These are phyloP conservation scores for Edaphochlamys debaryana DNA, from an alignment of 139 green algal species.

Conservation along the genomic window DNA sequence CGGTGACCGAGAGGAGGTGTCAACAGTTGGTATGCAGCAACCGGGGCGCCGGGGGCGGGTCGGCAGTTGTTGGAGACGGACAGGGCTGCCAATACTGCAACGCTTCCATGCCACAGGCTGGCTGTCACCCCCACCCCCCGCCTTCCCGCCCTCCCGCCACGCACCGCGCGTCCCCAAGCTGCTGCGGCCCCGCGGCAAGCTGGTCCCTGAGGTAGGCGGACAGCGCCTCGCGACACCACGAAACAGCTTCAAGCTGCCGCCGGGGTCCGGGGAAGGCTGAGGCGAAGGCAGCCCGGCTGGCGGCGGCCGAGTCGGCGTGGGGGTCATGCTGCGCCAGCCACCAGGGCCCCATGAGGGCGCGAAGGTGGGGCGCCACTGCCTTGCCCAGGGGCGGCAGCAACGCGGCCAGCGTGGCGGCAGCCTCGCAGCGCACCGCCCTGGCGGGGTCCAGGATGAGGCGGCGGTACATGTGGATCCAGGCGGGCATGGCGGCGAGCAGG, in stretches of 20 bases:
- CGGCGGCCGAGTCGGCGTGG: slow-evolving; percentile 67
- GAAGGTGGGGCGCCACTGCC: slow-evolving; percentile 62
- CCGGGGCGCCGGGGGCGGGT: no score
- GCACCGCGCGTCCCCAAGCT: slow-evolving; percentile 69
- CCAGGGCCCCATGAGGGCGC: slow-evolving; percentile 71
- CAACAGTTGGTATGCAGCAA: no score
- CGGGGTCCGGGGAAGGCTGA: slow-evolving; percentile 55
- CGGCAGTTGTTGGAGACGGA: no score
- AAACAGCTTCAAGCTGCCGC: slow-evolving; percentile 67
- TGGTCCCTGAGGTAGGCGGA: slow-evolving; percentile 62
- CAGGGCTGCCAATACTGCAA: no score
- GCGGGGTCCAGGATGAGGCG: slow-evolving; percentile 75
- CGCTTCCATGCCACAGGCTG: no score
- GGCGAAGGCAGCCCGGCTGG: slow-evolving; percentile 62
- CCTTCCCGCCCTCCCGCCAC: not conserved
- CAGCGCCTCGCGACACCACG: slow-evolving; percentile 66
- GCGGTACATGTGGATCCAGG: slow-evolving; percentile 79
- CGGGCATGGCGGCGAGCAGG: slow-evolving; percentile 59
- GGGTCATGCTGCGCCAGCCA: slow-evolving; percentile 78
- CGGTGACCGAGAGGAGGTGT: no score
- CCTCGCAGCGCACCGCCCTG: slow-evolving; percentile 71
- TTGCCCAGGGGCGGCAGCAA: slow-evolving; percentile 57
- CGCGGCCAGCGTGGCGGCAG: slow-evolving; percentile 54
- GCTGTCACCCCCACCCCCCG: no score
- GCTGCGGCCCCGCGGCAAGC: slow-evolving; percentile 54